These are phyloP conservation scores for Penicillium taxi DNA, from an alignment of 495 filamentous ascomycete species.

Conservation along the genomic window DNA sequence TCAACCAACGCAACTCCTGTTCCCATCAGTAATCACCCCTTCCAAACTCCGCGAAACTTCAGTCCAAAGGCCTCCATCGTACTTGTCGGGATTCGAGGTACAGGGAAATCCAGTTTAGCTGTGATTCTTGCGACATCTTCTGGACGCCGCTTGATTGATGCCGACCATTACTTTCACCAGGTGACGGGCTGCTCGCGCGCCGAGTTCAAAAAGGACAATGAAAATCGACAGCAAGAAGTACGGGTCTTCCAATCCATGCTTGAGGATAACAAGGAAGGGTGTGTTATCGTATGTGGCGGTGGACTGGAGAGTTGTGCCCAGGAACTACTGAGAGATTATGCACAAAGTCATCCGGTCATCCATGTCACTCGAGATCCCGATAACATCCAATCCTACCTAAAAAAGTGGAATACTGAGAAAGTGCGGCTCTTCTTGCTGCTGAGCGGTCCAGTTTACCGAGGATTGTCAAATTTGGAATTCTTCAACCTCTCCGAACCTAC, in stretches of 20 bases:
- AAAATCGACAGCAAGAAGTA: constrained; percentile 54
- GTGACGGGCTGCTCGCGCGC: constrained; percentile 54
- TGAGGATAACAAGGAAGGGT: constrained; percentile 49
- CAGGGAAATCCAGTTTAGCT: constrained; percentile 68
- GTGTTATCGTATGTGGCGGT: constrained; percentile 62
- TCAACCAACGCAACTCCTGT: constrained; percentile 29
- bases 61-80: constrained; percentile 60
- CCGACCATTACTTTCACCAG: constrained; percentile 63
- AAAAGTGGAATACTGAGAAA: constrained; percentile 48
- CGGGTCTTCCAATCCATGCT: constrained; percentile 58
- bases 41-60: constrained; percentile 38
- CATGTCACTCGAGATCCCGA: constrained; percentile 60
- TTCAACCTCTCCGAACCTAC: constrained; percentile 53
- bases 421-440: constrained; percentile 46
- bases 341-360: constrained; percentile 58
- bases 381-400: constrained; percentile 54
- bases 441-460: constrained; percentile 46
- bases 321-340: constrained; percentile 37
- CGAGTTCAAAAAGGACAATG: constrained; percentile 52
- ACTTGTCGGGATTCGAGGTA: constrained; percentile 65
- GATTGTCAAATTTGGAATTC: constrained; percentile 68
- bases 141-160: constrained; percentile 60
- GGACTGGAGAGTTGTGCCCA: constrained; percentile 42
- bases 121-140: constrained; percentile 70
- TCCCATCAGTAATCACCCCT: constrained; percentile 20